Evolutionary conservation across 176 grass and related monocot species (phyloP), one percentile per base, ranked within the genome.

Genomic region (Oryza longistaminata): DNA sequence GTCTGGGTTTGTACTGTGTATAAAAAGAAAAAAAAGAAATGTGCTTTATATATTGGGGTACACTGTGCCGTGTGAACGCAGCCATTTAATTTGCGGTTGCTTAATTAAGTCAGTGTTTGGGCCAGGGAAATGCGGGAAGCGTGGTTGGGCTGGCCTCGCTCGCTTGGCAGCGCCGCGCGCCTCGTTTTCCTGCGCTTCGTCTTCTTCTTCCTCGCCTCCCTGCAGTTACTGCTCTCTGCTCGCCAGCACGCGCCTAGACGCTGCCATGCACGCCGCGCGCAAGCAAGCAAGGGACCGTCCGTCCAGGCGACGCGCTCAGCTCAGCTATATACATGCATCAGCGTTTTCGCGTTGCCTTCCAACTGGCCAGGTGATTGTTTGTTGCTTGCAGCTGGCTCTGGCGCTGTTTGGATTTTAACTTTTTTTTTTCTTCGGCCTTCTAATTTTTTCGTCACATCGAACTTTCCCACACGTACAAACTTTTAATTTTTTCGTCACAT

Each of bases 91-190:
- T 34, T 21, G 3, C 1, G 0, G 77, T 8, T 22, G 19, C 44
- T 26, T 14, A 9, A 35, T 2, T 29, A 0, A 0, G 50, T 76
- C 73, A 4, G 74, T 65, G 77, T 42, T 48, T 26, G 31, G 17
- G 27, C 29, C 2, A 2, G 86, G 17, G 86, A 73, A 87, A 66
- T 64, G 86, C 81, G 24, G 58, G 55, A 83, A 77, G 66, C 86
- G 68, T 78, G 52, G 69, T 52, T 35, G 34, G 34, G 34, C 34
- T 35, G 34, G 34, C 4, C 34, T 35, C 34, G 0, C 34, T 35
- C 34, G 4, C 34, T 35, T 35, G 34, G 34, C 34, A 35, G 34
- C 34, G 34, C 4, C 34, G 34, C 34, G 34, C 34, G 68, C 78
- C 78, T 69, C 42, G 11, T 53, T 11, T 16, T 37, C 43, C 3